Base-by-base conservation (phyloP, 768 basidiomycete species). In the Gelatoporia subvermispora region DNA sequence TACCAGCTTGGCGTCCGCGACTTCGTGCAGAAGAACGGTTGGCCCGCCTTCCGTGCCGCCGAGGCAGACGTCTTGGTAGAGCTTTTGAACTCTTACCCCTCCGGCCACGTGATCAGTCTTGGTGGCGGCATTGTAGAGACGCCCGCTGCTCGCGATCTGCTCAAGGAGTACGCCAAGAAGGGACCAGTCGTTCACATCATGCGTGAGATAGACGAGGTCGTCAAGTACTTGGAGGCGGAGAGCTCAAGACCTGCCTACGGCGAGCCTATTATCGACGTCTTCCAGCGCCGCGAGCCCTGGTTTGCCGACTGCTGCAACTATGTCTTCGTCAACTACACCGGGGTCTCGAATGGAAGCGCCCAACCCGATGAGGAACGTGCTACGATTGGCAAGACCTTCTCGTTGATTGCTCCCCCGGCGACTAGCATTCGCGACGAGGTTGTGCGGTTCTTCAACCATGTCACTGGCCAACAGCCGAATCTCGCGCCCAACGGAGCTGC, bases 41-140 rank as follows among this genome's bases (percentile, higher is more conserved):
- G 96, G 96, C 72, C 81, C 0, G 86, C 84, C 3, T 99, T 99
- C 80, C 85, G 96, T 16, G 72, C 68, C 15, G 85, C 84, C 1
- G 96, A 99, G 67, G 70, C 78, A 0, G 76, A 72, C 8, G 74
- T 86, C 44, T 73, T 97, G 10, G 67, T 77, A 24, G 80, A 88
- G 35, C 73, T 96, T 35, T 72, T 95, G 35, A 59, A 66, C 16
- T 70, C 73, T 11, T 72, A 79, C 44, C 69, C 75, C 36, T 68
- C 75, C 4, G 75, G 73, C 0, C 82, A 92, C 65, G 75, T 97
- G 46, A 79, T 98, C 64, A 92, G 88, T 54, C 81, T 96, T 17
- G 95, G 96, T 3, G 96, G 96, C 3, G 95, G 95, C 0, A 83
- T 98, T 49, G 91, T 98, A 24, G 95, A 99, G 68, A 88, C 83